Evolutionary conservation across 495 filamentous ascomycete genomes (phyloP).

Genomic region (Chaetomium tenue): DNA sequence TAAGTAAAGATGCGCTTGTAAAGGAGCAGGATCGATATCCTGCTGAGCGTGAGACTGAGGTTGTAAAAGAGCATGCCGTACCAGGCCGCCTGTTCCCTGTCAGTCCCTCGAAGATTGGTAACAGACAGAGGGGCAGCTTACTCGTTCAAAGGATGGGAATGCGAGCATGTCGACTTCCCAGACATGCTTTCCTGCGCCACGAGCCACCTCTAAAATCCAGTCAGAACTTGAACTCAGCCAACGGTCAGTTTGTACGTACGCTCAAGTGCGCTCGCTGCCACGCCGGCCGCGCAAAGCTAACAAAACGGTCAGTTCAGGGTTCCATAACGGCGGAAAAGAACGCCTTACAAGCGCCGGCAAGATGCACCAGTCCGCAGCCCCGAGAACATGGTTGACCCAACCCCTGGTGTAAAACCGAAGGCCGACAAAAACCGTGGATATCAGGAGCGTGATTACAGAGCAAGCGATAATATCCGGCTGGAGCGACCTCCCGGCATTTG

Average conservation of each 20-base stretch:
- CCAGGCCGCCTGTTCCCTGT: slow-evolving; percentile 23
- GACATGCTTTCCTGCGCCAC: slow-evolving; percentile 29
- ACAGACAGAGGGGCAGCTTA: not conserved
- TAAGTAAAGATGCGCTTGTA: slow-evolving; percentile 37
- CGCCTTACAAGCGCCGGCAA: slow-evolving; percentile 31
- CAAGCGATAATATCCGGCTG: slow-evolving; percentile 34
- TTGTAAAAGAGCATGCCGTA: slow-evolving; percentile 36
- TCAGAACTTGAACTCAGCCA: not conserved
- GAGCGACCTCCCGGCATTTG: slow-evolving; percentile 26
- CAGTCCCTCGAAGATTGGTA: not conserved
- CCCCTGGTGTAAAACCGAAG: slow-evolving; percentile 37
- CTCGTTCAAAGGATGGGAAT: slow-evolving; percentile 28
- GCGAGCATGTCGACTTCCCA: slow-evolving; percentile 27
- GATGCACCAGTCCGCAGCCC: slow-evolving; percentile 33
- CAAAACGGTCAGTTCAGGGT: not conserved
- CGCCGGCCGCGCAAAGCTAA: slow-evolving; percentile 31
- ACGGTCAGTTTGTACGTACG: slow-evolving; percentile 17
- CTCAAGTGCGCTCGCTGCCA: slow-evolving; percentile 32
- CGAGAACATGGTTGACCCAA: slow-evolving; percentile 28
- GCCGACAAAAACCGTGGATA: slow-evolving; percentile 29
- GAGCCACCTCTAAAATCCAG: slow-evolving; percentile 22
- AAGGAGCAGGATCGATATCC: slow-evolving; percentile 35
- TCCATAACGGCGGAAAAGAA: not conserved
- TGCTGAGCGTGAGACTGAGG: slow-evolving; percentile 31
- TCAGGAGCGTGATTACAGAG: slow-evolving; percentile 30